phyloP scores from a whole-genome alignment of 2,329 filamentous ascomycete genomes.

The Chaetomium olivaceum region DNA sequence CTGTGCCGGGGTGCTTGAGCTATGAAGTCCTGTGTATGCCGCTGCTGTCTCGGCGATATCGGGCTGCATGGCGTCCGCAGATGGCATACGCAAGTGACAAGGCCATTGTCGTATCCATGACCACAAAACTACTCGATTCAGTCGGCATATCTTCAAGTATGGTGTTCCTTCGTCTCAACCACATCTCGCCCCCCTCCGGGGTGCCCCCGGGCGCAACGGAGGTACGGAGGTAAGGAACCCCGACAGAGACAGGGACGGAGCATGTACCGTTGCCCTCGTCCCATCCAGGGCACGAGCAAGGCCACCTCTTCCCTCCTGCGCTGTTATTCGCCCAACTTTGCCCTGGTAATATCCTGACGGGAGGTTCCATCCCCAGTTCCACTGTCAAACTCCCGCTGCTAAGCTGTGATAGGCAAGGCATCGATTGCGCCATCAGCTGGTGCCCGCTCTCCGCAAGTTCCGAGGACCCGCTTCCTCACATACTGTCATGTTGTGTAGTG shows the following conservation, averaged over 20 bases:
- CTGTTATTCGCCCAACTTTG: neutral
- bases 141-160: neutral
- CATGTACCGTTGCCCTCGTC: conserved; percentile 2
- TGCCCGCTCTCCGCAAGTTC: conserved; percentile 26
- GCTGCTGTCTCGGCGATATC: neutral
- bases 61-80: neutral
- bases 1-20: too few species aligned
- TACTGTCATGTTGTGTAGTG: neutral
- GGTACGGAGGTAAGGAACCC: neutral
- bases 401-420: conserved; percentile 30
- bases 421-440: conserved; percentile 31
- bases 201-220: neutral
- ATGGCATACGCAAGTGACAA: neutral
- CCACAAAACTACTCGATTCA: neutral
- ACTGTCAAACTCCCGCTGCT: conserved; percentile 21
- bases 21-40: too few species aligned
- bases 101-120: conserved; percentile 8
- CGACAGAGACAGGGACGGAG: neutral
- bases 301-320: neutral
- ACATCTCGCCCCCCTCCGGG: neutral
- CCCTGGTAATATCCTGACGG: neutral
- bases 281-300: neutral
- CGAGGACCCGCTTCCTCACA: conserved; percentile 24
- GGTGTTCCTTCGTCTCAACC: neutral
- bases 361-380: conserved; percentile 11